These are phyloP conservation scores for Agrocybe praecox DNA, from an alignment of 768 basidiomycete genomes.

Conservation along the genomic window DNA sequence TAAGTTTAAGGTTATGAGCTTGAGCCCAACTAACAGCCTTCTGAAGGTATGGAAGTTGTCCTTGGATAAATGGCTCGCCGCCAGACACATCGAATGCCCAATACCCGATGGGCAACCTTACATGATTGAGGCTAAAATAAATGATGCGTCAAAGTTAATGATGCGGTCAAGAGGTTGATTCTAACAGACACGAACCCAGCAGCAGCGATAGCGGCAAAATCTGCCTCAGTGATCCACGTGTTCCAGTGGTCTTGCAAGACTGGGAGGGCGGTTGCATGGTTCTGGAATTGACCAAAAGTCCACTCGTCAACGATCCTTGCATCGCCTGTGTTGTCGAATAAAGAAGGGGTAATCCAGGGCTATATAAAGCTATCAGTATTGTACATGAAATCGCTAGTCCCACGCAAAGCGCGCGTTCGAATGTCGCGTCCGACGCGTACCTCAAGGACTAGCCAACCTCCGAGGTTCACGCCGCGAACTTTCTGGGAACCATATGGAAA, in stretches of 20 bases:
- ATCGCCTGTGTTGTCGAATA: slow-evolving; percentile 73
- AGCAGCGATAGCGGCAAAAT: slow-evolving; percentile 74
- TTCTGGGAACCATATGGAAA: slow-evolving; percentile 77
- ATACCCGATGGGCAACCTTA: slow-evolving; percentile 85
- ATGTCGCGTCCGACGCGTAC: slow-evolving; percentile 23
- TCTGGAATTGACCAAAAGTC: slow-evolving; percentile 71
- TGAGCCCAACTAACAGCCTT: slow-evolving; percentile 74
- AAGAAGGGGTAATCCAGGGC: slow-evolving; percentile 81
- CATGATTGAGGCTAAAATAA: slow-evolving; percentile 70
- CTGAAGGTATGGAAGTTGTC: slow-evolving; percentile 70
- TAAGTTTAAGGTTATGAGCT: slow-evolving; percentile 72
- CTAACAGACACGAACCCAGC: slow-evolving; percentile 57
- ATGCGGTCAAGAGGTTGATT: neutral
- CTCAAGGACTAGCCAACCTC: slow-evolving; percentile 56
- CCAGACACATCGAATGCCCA: slow-evolving; percentile 84
- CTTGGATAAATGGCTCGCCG: slow-evolving; percentile 80
- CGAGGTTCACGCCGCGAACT: slow-evolving; percentile 84
- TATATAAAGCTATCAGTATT: slow-evolving; percentile 18
- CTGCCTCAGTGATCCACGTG: slow-evolving; percentile 82
- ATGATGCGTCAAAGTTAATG: neutral
- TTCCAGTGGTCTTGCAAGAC: slow-evolving; percentile 72
- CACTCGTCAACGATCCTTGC: slow-evolving; percentile 68
- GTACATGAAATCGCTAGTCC: slow-evolving; percentile 7
- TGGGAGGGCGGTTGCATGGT: slow-evolving; percentile 46
- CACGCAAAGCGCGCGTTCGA: neutral